Evolutionary conservation across 805 yeast species (phyloP).

Genomic region (Starmerella scarabaei): DNA sequence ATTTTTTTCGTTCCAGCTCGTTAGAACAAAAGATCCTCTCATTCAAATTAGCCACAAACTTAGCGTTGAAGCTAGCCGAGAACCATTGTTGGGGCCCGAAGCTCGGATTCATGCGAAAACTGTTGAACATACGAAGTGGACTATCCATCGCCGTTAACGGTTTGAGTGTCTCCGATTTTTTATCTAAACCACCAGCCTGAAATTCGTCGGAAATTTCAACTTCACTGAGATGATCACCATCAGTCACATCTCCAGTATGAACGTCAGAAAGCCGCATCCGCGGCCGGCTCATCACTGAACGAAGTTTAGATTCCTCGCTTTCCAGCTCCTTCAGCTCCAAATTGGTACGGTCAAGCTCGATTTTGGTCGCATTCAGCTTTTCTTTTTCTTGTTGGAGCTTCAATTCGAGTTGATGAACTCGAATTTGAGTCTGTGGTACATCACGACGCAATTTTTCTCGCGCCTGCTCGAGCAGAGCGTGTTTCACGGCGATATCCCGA

Average conservation of each 20-base stretch:
- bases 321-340: constrained; percentile 8
- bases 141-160: constrained; percentile 6
- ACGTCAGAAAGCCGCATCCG: background rate
- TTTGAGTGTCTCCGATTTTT: background rate
- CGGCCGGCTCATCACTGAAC: constrained; percentile 4
- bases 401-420: constrained; percentile 12
- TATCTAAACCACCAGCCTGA: too few species aligned
- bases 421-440: constrained; percentile 1
- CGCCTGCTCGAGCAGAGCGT: constrained; percentile 6
- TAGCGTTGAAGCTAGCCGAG: constrained; percentile 16
- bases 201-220: background rate
- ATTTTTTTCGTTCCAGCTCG: constrained; percentile 10
- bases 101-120: constrained; percentile 17
- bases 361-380: constrained; percentile 2
- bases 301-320: constrained; percentile 2
- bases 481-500: constrained; percentile 10
- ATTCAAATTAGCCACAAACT: constrained; percentile 11
- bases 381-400: constrained; percentile 9
- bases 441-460: constrained; percentile 1
- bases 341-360: constrained; percentile 3
- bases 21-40: constrained; percentile 12
- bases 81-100: constrained; percentile 11
- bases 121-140: constrained; percentile 16
- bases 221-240: too few species aligned
- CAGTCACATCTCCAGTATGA: background rate